phyloP scores from a whole-genome alignment of 768 basidiomycete species.

The Collybia nuda region DNA sequence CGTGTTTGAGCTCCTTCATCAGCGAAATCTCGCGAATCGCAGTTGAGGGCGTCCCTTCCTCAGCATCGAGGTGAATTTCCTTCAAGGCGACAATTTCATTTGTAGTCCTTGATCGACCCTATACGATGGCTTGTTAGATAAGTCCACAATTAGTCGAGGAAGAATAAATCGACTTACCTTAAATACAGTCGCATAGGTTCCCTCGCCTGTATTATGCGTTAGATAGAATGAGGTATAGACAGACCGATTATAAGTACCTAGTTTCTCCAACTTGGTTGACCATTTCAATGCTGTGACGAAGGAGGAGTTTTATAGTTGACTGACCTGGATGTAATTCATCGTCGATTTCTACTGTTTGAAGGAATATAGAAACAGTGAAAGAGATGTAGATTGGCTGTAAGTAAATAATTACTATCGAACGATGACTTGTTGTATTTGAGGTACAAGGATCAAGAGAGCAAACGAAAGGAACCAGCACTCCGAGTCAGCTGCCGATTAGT shows the following conservation, averaged over 20 bases:
- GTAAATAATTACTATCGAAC: too few relatives aligned
- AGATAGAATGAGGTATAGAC: neutral
- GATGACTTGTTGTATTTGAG: neutral
- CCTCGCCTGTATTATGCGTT: constrained; percentile 71
- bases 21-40: constrained; percentile 98
- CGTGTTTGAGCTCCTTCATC: constrained; percentile 99
- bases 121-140: constrained; percentile 3
- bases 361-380: neutral
- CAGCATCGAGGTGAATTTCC: constrained; percentile 98
- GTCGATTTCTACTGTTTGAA: neutral
- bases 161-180: constrained; percentile 57
- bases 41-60: constrained; percentile 98
- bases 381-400: neutral
- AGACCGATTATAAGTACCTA: constrained; percentile 44
- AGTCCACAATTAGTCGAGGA: neutral
- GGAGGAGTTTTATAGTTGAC: constrained; percentile 8
- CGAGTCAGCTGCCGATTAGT: too few relatives aligned
- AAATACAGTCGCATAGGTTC: constrained; percentile 96
- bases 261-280: constrained; percentile 62
- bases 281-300: neutral
- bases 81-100: constrained; percentile 98
- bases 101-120: constrained; percentile 96
- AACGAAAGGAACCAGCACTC: too few relatives aligned
- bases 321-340: constrained; percentile 59
- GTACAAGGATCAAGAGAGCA: neutral